These are phyloP conservation scores for Rutidosis leptorrhynchoides DNA, from an alignment of 129 eudicot species.

Conservation along the genomic window DNA sequence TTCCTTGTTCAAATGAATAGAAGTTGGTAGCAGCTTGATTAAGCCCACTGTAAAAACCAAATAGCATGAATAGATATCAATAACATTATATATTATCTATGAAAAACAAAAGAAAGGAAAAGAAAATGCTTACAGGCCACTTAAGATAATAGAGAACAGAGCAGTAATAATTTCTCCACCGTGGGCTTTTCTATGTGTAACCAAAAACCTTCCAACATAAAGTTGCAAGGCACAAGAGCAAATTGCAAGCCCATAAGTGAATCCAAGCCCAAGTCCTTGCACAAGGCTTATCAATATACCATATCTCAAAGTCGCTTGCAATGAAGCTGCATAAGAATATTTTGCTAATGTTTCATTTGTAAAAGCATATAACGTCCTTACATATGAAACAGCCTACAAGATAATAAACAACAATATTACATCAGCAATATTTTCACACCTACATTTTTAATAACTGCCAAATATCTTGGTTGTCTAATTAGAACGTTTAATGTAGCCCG, in stretches of 20 bases:
- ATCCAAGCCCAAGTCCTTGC: slow-evolving; percentile 98
- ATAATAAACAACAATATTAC: slow-evolving; percentile 3
- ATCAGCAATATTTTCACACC: not conserved
- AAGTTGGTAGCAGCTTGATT: slow-evolving; percentile 98
- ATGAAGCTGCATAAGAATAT: slow-evolving; percentile 87
- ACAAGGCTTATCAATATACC: slow-evolving; percentile 95
- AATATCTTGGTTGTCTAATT: not conserved
- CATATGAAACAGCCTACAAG: slow-evolving; percentile 80
- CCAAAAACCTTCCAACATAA: slow-evolving; percentile 92
- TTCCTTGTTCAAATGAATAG: slow-evolving; percentile 97
- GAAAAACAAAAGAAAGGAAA: not conserved
- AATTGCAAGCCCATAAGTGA: slow-evolving; percentile 95
- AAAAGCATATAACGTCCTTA: slow-evolving; percentile 83
- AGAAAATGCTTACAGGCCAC: slow-evolving; percentile 85
- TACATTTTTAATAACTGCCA: not conserved
- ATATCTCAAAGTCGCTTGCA: slow-evolving; percentile 94
- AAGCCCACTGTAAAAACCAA: slow-evolving; percentile 56
- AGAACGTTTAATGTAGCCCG: not conserved
- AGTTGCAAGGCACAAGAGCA: slow-evolving; percentile 98
- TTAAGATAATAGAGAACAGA: slow-evolving; percentile 77
- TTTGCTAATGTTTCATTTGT: slow-evolving; percentile 95
- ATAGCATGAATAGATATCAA: slow-evolving; percentile 11
- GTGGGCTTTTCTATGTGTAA: slow-evolving; percentile 70
- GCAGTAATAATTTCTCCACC: slow-evolving; percentile 95
- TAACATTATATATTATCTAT: not conserved